Evolutionary conservation across 2,329 filamentous ascomycete genomes (phyloP).

Genomic region (Aspergillus viridinutans): DNA sequence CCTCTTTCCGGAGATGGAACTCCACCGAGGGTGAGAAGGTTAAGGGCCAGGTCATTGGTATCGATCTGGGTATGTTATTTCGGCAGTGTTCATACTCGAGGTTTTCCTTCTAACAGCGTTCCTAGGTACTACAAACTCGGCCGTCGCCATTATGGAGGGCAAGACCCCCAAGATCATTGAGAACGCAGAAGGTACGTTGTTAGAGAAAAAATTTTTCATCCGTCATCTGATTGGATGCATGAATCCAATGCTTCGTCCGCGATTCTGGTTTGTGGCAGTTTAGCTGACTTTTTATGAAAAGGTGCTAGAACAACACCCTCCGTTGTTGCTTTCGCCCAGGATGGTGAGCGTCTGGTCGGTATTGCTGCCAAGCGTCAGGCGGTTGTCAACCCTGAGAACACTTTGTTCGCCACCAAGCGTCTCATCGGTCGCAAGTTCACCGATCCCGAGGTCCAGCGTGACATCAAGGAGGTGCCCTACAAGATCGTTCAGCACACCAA

Average conservation of each 20-base stretch:
- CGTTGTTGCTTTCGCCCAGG: constrained; percentile 90
- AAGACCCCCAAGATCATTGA: constrained; percentile 94
- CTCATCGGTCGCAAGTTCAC: constrained; percentile 97
- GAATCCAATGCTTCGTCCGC: background rate
- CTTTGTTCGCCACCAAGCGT: constrained; percentile 96
- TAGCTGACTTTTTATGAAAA: constrained; percentile 32
- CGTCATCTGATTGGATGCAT: constrained; percentile 8
- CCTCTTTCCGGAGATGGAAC: constrained; percentile 62
- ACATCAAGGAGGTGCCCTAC: constrained; percentile 96
- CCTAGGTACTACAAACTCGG: constrained; percentile 87
- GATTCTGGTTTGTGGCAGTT: background rate
- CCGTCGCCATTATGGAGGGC: constrained; percentile 96
- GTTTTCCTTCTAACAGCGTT: constrained; percentile 12
- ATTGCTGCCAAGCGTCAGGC: constrained; percentile 97
- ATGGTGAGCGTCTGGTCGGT: constrained; percentile 93
- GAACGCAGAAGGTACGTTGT: constrained; percentile 77
- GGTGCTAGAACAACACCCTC: constrained; percentile 89
- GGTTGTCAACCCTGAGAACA: constrained; percentile 98
- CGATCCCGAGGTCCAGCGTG: constrained; percentile 88
- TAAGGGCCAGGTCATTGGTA: constrained; percentile 93
- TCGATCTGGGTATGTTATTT: constrained; percentile 73
- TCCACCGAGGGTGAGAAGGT: constrained; percentile 68
- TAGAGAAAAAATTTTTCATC: constrained; percentile 14
- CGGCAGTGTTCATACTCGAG: background rate
- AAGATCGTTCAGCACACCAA: constrained; percentile 98